Base-by-base conservation (phyloP, 1,139 yeast species). In the Yamadazyma pseudoaaseri region DNA sequence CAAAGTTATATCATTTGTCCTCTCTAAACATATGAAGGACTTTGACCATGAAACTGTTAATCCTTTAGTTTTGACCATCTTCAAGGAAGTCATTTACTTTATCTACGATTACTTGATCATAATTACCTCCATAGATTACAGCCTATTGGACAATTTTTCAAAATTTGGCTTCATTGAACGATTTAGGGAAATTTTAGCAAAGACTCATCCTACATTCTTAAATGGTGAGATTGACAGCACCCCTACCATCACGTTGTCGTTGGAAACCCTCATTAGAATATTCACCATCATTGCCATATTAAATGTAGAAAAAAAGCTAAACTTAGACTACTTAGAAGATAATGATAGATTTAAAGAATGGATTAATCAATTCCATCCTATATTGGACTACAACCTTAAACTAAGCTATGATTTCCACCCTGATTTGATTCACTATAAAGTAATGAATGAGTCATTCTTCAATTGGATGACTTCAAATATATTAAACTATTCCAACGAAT, bases 391-490 rank as follows among this genome's bases (percentile, higher is more conserved):
- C 4, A 37, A 57, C 30, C 60, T 57, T 42, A 59, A 60, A 36
- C 52, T 53, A 34, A 55, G 51, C 39, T 61, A 65, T 41, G 47
- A 47, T 3, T 54, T 53, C 33, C 48, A 54, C 17, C 61, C 59
- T 1, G 75, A 69, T 43, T 45, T 66, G 24, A 41, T 63, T 23
- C 38, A 49, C 16, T 44, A 43, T 17, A 51, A 59, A 21, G 47
- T 61, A 18, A 56, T 54, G 40, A 60, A 51, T 40, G 48, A 55
- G n/a, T 64, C 72, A 2, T 63, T 69, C 30, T 52, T 67, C 35
- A 58, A 58, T 31, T 68, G 74, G 74, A 43, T 68, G 29, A 63
- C 70, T 1, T 62, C 60, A 0, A 62, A 60, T 35, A 26, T 34
- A 3, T 27, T 46, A 2, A 45, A 45, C 26, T 45, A 34, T 29